phyloP scores from a whole-genome alignment of 1,284 basidiomycete species.

The Heterobasidion parviporum region DNA sequence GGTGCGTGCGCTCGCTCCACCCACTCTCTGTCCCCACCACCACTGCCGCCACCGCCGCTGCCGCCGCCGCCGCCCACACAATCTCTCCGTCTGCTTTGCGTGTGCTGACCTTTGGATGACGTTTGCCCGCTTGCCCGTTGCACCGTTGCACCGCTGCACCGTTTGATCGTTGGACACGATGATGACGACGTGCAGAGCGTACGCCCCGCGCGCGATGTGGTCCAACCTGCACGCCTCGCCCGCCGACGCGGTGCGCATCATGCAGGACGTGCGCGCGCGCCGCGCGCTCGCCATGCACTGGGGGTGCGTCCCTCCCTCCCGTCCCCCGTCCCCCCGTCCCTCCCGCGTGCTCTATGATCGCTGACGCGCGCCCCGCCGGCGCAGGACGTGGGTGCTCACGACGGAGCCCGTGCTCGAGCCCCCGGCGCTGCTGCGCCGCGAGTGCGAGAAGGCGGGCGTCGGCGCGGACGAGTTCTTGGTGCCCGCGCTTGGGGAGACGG shows the following conservation, averaged over 20 bases:
- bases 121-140: conserved; percentile 7
- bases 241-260: conserved; percentile 55
- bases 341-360: not conserved
- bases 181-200: conserved; percentile 36
- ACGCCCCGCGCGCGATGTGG: conserved; percentile 49
- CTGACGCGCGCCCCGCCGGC: conserved; percentile 1
- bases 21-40: no score
- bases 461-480: conserved; percentile 41
- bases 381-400: conserved; percentile 43
- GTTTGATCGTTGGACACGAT: no score
- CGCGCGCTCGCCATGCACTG: conserved; percentile 65
- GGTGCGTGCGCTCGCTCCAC: conserved; percentile 25
- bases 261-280: conserved; percentile 50
- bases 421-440: conserved; percentile 40
- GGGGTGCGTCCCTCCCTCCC: conserved; percentile 33
- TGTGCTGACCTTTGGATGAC: not conserved
- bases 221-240: conserved; percentile 54
- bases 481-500: conserved; percentile 50
- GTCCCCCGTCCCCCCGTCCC: conserved; percentile 7
- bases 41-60: not conserved
- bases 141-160: no score
- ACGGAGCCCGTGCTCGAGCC: conserved; percentile 53
- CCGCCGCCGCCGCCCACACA: no score
- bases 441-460: conserved; percentile 41
- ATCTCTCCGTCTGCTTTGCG: not conserved